A percentile compares a stretch with the other conserved stretches of the same genome.
These are phyloP conservation scores for Lunularia cruciata DNA, from an alignment of 225 moss, liverwort and hornwort species.

Conservation along the genomic window DNA sequence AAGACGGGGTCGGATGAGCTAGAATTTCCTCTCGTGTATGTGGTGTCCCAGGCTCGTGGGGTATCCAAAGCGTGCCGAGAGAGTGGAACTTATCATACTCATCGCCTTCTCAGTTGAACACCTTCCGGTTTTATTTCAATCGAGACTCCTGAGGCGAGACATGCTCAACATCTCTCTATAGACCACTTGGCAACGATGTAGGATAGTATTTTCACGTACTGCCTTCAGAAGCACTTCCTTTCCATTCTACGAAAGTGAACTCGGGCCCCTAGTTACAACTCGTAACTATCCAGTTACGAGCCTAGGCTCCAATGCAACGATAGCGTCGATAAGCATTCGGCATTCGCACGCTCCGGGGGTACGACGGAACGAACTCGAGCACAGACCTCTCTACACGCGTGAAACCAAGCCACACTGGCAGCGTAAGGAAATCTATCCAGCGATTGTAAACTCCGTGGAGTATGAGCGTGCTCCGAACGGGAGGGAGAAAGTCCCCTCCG, in stretches of 20 bases:
- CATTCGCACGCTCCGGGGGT: not conserved
- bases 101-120: too few relatives aligned
- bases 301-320: not conserved
- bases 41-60: too few relatives aligned
- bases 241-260: not conserved
- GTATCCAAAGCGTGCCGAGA: too few relatives aligned
- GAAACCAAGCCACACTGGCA: constrained; percentile 9
- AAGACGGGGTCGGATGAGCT: too few relatives aligned
- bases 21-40: too few relatives aligned
- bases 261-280: not conserved
- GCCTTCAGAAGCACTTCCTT: not conserved
- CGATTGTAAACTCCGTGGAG: too few relatives aligned
- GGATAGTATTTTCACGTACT: not conserved
- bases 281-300: too few relatives aligned
- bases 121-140: too few relatives aligned
- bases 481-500: not conserved
- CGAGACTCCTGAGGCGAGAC: too few relatives aligned
- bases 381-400: not conserved
- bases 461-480: not conserved
- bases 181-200: not conserved
- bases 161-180: too few relatives aligned
- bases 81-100: too few relatives aligned
- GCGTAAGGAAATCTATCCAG: too few relatives aligned
- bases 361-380: constrained; percentile 1
- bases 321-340: not conserved